Evolutionary conservation across 495 filamentous ascomycete species (phyloP).

Genomic region (Neurospora sp.): DNA sequence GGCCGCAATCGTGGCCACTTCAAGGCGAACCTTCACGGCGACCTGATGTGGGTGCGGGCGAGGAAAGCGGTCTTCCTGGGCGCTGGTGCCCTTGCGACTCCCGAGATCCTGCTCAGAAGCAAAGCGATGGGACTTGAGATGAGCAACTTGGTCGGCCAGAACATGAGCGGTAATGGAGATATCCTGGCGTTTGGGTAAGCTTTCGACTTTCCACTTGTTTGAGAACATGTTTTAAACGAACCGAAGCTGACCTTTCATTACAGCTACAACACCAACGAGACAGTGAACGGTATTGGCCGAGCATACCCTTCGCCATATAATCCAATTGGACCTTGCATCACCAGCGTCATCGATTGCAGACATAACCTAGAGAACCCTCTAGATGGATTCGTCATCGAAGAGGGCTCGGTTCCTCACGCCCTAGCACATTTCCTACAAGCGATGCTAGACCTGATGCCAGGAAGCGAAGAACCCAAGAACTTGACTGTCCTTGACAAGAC

Average conservation of each 20-base stretch:
- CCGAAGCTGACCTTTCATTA: constrained; percentile 3
- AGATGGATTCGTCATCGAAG: constrained; percentile 56
- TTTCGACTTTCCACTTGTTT: background rate
- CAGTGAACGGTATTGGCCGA: constrained; percentile 47
- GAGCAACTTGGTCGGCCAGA: constrained; percentile 48
- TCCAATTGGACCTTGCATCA: constrained; percentile 56
- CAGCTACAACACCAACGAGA: constrained; percentile 46
- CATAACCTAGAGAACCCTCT: constrained; percentile 41
- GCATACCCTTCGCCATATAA: constrained; percentile 35
- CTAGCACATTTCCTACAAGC: constrained; percentile 45
- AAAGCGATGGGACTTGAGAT: constrained; percentile 47
- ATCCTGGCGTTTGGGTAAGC: constrained; percentile 51
- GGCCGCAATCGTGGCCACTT: constrained; percentile 49
- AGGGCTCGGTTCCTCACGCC: constrained; percentile 51
- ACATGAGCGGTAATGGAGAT: constrained; percentile 62
- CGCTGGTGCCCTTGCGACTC: constrained; percentile 51
- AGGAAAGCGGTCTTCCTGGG: constrained; percentile 51
- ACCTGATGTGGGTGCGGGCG: constrained; percentile 62
- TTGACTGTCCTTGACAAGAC: constrained; percentile 29
- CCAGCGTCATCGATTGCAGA: constrained; percentile 53
- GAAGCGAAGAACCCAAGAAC: constrained; percentile 33
- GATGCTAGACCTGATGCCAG: constrained; percentile 47
- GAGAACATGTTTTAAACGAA: background rate
- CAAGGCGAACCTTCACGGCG: constrained; percentile 44
- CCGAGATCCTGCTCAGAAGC: constrained; percentile 57